Conservation (phyloP, 2,329 filamentous ascomycete genomes). For the Epichloe bromicola region DNA sequence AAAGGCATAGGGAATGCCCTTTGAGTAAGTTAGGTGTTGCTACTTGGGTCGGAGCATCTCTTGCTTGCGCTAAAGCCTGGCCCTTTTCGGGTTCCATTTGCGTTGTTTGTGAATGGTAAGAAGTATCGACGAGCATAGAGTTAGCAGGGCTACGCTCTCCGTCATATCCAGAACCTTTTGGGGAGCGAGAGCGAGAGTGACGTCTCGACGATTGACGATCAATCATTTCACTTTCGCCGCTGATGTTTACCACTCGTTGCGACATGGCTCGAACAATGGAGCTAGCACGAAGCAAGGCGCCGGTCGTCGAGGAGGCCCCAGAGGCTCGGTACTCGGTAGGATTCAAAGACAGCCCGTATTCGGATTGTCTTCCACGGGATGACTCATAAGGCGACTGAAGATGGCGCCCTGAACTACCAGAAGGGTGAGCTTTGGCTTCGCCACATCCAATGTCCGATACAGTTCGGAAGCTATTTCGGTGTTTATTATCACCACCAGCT, state of each 20-base stretch:
- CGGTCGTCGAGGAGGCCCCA: conserved; percentile 48
- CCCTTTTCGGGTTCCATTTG: conserved; percentile 34
- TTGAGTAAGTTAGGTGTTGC: conserved; percentile 57
- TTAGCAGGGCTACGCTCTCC: conserved; percentile 12
- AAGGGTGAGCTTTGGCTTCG: conserved; percentile 36
- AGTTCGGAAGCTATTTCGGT: conserved; percentile 44
- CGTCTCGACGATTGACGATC: conserved; percentile 55
- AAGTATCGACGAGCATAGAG: conserved; percentile 32
- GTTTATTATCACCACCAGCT: conserved; percentile 26
- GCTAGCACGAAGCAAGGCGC: conserved; percentile 54
- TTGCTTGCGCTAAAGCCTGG: conserved; percentile 6
- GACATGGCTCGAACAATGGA: conserved; percentile 80
- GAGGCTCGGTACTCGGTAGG: conserved; percentile 42
- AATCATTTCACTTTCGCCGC: conserved; percentile 75
- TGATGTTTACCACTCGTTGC: conserved; percentile 93
- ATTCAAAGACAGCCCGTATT: conserved; percentile 42
- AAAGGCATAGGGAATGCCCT: conserved; percentile 76
- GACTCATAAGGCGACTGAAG: conserved; percentile 45
- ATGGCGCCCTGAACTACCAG: conserved; percentile 36
- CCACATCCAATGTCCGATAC: conserved; percentile 43
- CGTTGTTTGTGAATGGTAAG: conserved; percentile 37
- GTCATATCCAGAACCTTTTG: conserved; percentile 29
- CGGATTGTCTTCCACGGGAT: conserved; percentile 31
- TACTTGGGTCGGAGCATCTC: conserved; percentile 5
- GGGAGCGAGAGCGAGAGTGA: conserved; percentile 47